Conservation (phyloP, 2,329 filamentous ascomycete genomes). For the Gnomoniopsis smithogilvyi region DNA sequence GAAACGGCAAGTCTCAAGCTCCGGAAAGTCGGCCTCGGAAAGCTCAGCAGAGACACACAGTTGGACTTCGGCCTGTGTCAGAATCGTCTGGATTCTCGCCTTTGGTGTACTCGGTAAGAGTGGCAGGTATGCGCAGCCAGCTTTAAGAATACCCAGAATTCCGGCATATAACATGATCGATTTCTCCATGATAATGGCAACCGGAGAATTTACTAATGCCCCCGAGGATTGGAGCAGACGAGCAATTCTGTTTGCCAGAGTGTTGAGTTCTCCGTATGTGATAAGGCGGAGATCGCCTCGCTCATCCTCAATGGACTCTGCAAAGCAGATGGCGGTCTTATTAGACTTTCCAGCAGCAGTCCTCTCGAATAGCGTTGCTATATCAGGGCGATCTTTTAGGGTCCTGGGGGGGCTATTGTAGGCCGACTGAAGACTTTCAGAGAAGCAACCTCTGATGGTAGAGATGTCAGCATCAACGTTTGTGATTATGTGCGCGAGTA, state of each 20-base stretch:
- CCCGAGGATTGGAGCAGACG: slow-evolving; percentile 46
- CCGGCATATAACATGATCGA: slow-evolving; percentile 68
- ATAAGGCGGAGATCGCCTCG: slow-evolving; percentile 38
- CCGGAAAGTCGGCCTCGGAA: slow-evolving; percentile 19
- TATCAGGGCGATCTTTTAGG: slow-evolving; percentile 35
- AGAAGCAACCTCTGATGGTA: slow-evolving; percentile 25
- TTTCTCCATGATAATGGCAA: slow-evolving; percentile 79
- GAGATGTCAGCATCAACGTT: slow-evolving; percentile 26
- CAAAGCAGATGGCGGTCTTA: slow-evolving; percentile 63
- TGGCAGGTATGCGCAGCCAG: slow-evolving; percentile 77
- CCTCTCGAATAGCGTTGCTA: slow-evolving; percentile 53
- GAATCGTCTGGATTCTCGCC: slow-evolving; percentile 57
- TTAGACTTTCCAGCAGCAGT: slow-evolving; percentile 46
- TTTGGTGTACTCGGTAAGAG: slow-evolving; percentile 68
- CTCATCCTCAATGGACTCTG: slow-evolving; percentile 40
- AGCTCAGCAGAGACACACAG: slow-evolving; percentile 40
- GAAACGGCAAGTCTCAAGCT: slow-evolving; percentile 19
- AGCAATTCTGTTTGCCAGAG: slow-evolving; percentile 61
- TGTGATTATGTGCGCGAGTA: slow-evolving; percentile 34
- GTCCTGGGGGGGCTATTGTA: slow-evolving; percentile 40
- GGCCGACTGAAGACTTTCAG: slow-evolving; percentile 40
- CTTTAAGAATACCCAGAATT: slow-evolving; percentile 72
- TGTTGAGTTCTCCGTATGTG: slow-evolving; percentile 65
- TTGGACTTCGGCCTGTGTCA: slow-evolving; percentile 54
- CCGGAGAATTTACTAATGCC: slow-evolving; percentile 49